A percentile compares a stretch with the other conserved stretches of the same genome.
These are phyloP conservation scores for Penicillium sp. DNA, from an alignment of 2,329 filamentous ascomycete genomes.

Conservation along the genomic window DNA sequence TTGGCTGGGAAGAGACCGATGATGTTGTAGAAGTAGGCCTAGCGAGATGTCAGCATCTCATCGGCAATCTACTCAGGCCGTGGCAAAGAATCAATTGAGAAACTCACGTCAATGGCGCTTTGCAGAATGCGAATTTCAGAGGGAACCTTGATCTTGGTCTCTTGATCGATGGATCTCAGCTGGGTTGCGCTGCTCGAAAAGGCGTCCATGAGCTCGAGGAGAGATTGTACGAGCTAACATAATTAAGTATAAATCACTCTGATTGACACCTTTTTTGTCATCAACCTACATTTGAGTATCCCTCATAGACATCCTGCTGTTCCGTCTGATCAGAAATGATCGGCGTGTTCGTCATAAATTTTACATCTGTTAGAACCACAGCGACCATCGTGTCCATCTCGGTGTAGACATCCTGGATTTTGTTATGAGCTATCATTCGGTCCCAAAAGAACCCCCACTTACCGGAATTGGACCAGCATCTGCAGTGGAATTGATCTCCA, in stretches of 20 bases:
- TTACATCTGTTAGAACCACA: conserved; percentile 17
- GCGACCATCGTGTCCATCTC: conserved; percentile 20
- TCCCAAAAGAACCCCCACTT: neutral
- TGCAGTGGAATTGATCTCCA: conserved; percentile 15
- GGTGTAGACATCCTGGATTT: conserved; percentile 12
- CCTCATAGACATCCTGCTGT: conserved; percentile 23
- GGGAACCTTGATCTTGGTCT: conserved; percentile 5
- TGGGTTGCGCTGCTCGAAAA: conserved; percentile 17
- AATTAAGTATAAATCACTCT: conserved; percentile 6
- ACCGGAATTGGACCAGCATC: conserved; percentile 16
- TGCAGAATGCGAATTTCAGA: conserved; percentile 1
- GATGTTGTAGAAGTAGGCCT: conserved; percentile 26
- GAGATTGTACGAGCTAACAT: conserved; percentile 20
- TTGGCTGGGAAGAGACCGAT: conserved; percentile 23
- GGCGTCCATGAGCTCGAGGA: conserved; percentile 24
- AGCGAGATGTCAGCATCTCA: conserved; percentile 8
- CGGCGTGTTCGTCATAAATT: conserved; percentile 12
- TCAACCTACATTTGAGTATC: conserved; percentile 24
- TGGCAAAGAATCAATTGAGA: neutral
- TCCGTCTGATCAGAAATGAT: conserved; percentile 14
- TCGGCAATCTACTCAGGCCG: neutral
- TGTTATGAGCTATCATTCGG: neutral
- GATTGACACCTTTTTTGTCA: neutral
- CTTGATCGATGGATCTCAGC: conserved; percentile 16
- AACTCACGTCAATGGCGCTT: conserved; percentile 3